Evolutionary conservation across 805 yeast species (phyloP), one percentile per base, ranked within the genome.

Genomic region (Starmerella potacharoeniae): DNA sequence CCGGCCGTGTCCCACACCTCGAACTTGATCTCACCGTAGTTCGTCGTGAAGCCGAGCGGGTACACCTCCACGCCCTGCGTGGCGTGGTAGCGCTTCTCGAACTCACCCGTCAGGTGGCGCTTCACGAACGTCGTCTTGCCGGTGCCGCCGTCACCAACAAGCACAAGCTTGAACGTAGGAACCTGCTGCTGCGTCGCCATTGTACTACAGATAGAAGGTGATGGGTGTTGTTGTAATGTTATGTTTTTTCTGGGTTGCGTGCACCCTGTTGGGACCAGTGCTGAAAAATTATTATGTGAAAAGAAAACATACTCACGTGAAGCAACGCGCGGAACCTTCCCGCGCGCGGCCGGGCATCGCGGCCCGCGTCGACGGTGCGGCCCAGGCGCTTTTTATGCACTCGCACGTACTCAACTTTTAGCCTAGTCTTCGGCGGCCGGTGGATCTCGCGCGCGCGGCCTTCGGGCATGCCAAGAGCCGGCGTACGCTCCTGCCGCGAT

Each of bases 1-100:
- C 99, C 99, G 57, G 99, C 99, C 55, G 99, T 93, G 75, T 93
- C 99, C 99, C 99, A 93, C 68, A 93, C 97, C 73, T 93, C 97
- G 75, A 93, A 93, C 75, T 87, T 91, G 77, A 93, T 88, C 77
- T 91, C 96, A 77, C 99, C 99, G 71, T 77, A 93, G 80, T 91
- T 91, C 73, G 99, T 93, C 84, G 82, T 87, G 84, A 93, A 93
- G 48, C 93, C 88, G 74, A 93, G 82, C 65, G 98, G 98, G 74
- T 93, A 97, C 63, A 93, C 99, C 75, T 93, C 99, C 63, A 93
- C 99, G 80, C 98, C 98, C 70, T 91, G 86, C 57, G 98, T 93
- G 71, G 98, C 99, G 74, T 86, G 88, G 79, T 93, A 93, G 76
- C 90, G 90, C 79, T 93, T 93, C 77, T 93, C 98, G 72, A 93